Evolutionary conservation across 139 green algal genomes (phyloP), one percentile per base, ranked within the genome.

Genomic region (Astrephomene gubernaculifera): DNA sequence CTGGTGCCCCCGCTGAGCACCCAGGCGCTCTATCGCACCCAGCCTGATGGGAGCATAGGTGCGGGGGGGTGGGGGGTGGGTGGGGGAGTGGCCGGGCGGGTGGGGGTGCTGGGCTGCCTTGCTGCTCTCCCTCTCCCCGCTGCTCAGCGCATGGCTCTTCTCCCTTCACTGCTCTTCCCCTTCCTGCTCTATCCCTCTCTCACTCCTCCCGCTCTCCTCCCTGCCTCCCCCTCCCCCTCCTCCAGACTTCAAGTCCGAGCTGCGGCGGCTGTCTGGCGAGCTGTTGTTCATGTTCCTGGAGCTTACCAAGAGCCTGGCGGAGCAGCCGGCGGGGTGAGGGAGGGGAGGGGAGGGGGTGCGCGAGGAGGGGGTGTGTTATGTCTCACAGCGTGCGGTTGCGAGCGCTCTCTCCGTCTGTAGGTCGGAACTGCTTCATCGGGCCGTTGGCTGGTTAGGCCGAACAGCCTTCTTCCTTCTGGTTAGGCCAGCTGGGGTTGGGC

Each of bases 251-350:
- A 91, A 90, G 70, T 61, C 12, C 10, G 87, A 93, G 84, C 83
- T 93, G 71, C 61, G 82, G 52, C 71, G 70, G 2, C 76, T 93
- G 53, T 88, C 70, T 41, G 27, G 33, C 7, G 88, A 89, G 57
- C 73, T 92, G 71, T 54, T 92, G n/a, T 88, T 90, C 78, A 39
- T 91, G 45, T 90, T 91, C 80, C 75, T 89, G 63, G 88, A 93
- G 86, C 79, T 93, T 39, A 45, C 89, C 71, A 65, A 79, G 41
- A 74, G 71, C 22, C 39, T 93, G 79, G 79, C 79, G 35, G 71
- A 90, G 29, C 61, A 90, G 61, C 78, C 78, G 4, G 27, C 31
- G 61, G 54, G 63, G 78, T 84, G 63, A 27, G 63, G n/a, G 19
- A 52, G 52, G 4, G 12, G n/a, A 12, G 22, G 72, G 45, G 31